phyloP scores from a whole-genome alignment of 768 basidiomycete species.

The Phaffia australis region DNA sequence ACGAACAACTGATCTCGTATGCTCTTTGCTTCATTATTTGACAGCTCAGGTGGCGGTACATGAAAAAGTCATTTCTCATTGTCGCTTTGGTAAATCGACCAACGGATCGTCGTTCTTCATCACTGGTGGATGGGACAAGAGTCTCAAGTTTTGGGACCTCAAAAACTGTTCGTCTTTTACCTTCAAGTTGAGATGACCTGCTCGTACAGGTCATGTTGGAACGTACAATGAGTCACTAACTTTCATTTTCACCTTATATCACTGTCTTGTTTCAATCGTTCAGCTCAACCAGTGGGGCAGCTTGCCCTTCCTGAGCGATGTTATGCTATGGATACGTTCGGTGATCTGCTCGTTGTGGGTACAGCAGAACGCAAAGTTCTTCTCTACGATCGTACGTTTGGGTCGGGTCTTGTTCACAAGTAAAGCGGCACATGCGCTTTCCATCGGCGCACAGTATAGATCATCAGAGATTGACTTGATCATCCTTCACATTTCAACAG shows the following conservation, averaged over 20 bases:
- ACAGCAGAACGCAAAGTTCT: constrained; percentile 19
- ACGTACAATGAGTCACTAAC: neutral
- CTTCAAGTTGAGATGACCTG: neutral
- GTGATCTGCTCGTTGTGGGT: constrained; percentile 31
- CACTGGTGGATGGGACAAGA: constrained; percentile 98
- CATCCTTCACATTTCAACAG: neutral
- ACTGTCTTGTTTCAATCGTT: no score
- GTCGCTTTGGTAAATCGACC: constrained; percentile 48
- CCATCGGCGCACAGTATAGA: no score
- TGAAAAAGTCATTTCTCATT: constrained; percentile 74
- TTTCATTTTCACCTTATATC: no score
- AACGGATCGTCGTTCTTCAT: constrained; percentile 54
- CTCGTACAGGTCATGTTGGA: neutral
- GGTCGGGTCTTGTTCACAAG: no score
- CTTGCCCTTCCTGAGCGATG: constrained; percentile 81
- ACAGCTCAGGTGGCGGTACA: constrained; percentile 71
- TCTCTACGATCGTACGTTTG: constrained; percentile 16
- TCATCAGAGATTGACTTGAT: no score
- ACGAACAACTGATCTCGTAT: neutral
- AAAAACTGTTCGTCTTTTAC: constrained; percentile 7
- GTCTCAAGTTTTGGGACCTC: constrained; percentile 57
- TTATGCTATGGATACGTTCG: constrained; percentile 72
- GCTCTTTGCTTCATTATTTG: no score
- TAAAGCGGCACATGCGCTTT: neutral
- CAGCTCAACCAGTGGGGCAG: constrained; percentile 51